phyloP scores from a whole-genome alignment of 371 early-diverging fungal species.

The Caulochytrium protostelioides region DNA sequence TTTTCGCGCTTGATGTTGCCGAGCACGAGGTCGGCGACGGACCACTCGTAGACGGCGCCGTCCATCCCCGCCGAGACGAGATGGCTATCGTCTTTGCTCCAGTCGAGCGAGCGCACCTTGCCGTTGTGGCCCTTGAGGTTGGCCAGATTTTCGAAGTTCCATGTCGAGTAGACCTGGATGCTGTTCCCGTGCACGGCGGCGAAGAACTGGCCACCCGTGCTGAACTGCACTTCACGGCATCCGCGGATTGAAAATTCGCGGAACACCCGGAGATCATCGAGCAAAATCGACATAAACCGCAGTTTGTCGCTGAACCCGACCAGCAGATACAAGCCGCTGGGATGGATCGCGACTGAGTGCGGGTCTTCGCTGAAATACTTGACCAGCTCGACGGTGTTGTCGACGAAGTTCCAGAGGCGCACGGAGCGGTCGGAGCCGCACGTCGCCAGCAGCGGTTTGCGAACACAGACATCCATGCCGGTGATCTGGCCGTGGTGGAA shows the following conservation, averaged over 20 bases:
- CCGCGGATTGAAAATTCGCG: conserved; percentile 29
- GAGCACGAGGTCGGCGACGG: not conserved
- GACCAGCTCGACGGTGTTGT: conserved; percentile 22
- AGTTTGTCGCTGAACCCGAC: conserved; percentile 35
- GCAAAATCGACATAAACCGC: conserved; percentile 27
- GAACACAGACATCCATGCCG: conserved; percentile 29
- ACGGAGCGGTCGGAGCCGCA: conserved; percentile 27
- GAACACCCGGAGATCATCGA: conserved; percentile 30
- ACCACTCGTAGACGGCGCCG: conserved; percentile 31
- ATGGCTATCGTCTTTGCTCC: conserved; percentile 23
- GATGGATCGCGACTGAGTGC: conserved; percentile 25
- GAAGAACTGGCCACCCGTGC: conserved; percentile 30
- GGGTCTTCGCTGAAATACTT: conserved; percentile 33
- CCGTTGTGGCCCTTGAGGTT: conserved; percentile 34
- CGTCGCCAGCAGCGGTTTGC: conserved; percentile 30
- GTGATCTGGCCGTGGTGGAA: conserved; percentile 28
- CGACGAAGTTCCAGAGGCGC: conserved; percentile 32
- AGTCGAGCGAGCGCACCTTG: conserved; percentile 24
- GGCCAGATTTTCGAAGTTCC: conserved; percentile 27
- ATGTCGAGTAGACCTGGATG: conserved; percentile 29
- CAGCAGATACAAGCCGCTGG: conserved; percentile 28
- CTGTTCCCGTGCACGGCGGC: conserved; percentile 28
- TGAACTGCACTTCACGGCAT: conserved; percentile 31
- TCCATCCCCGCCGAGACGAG: conserved; percentile 29
- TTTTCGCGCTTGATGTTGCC: conserved; percentile 15